A percentile compares a stretch with the other conserved stretches of the same genome.
phyloP scores from a whole-genome alignment of 192 early-diverging fungal species.

The Linnemannia schmuckeri region DNA sequence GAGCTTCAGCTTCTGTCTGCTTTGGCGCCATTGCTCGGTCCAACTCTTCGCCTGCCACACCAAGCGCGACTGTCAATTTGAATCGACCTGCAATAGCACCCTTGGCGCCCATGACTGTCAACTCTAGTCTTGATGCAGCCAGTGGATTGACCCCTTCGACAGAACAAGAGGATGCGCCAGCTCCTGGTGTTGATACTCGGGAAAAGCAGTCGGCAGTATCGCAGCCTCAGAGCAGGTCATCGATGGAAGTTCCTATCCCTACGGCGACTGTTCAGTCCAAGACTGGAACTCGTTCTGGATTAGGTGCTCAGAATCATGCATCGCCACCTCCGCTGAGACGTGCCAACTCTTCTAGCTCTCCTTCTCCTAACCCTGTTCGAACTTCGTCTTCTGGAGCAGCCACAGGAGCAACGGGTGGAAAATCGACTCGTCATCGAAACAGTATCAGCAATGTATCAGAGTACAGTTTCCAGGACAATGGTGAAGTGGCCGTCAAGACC shows the following conservation, averaged over 20 bases:
- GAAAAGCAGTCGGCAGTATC: not conserved
- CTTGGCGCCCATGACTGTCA: not conserved
- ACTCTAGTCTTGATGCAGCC: not conserved
- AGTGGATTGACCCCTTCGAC: not conserved
- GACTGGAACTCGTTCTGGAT: not conserved
- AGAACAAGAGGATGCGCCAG: not conserved
- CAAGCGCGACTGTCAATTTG: not conserved
- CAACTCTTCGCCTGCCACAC: slow-evolving; percentile 19
- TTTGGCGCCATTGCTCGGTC: slow-evolving; percentile 10
- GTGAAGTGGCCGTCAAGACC: not conserved
- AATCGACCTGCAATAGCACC: not conserved
- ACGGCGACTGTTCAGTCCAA: not conserved
- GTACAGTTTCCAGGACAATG: not conserved
- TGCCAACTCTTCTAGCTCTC: not conserved
- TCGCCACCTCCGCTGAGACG: not conserved
- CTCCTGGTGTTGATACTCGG: not conserved
- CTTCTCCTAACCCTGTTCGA: not conserved
- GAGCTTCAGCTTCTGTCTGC: slow-evolving; percentile 3
- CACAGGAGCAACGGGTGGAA: not conserved
- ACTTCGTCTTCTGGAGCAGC: not conserved
- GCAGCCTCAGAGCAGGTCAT: not conserved
- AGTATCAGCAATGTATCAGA: not conserved
- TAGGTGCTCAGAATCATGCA: not conserved
- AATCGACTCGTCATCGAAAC: not conserved
- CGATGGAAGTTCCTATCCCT: not conserved